phyloP scores from a whole-genome alignment of 768 basidiomycete genomes.

The Calocybe cyanea region DNA sequence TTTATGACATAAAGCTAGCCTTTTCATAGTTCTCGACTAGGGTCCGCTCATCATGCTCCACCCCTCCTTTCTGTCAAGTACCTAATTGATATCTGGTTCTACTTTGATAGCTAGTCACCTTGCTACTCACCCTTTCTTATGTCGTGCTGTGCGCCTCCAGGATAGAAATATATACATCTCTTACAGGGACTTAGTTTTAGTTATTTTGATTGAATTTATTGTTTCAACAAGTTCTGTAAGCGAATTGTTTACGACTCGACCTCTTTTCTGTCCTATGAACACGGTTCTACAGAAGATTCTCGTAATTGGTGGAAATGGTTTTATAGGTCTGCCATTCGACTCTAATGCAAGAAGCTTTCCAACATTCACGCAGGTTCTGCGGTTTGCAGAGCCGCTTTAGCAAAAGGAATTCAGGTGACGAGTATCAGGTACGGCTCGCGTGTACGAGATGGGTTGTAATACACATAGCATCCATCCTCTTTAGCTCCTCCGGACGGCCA shows the following conservation, averaged over 20 bases:
- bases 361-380: slow-evolving; percentile 94
- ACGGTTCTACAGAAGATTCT: slow-evolving; percentile 57
- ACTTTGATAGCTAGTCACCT: no score
- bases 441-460: background rate
- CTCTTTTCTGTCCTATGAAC: slow-evolving; percentile 25
- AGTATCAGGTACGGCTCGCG: slow-evolving; percentile 68
- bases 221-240: no score
- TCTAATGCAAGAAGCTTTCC: no score
- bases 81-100: no score
- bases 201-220: no score
- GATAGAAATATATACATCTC: no score
- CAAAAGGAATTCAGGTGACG: slow-evolving; percentile 80
- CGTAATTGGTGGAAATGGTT: slow-evolving; percentile 99
- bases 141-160: no score
- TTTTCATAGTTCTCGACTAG: slow-evolving; percentile 17
- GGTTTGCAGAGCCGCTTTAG: slow-evolving; percentile 83
- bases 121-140: no score
- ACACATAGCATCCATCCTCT: background rate
- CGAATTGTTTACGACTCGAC: no score
- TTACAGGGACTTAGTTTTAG: no score
- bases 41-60: slow-evolving; percentile 14
- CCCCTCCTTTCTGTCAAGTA: slow-evolving; percentile 1
- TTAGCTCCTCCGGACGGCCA: slow-evolving; percentile 81
- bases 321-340: slow-evolving; percentile 69
- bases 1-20: slow-evolving; percentile 14